phyloP scores from a whole-genome alignment of 805 yeast species.

The Yamadazyma laniorum region DNA sequence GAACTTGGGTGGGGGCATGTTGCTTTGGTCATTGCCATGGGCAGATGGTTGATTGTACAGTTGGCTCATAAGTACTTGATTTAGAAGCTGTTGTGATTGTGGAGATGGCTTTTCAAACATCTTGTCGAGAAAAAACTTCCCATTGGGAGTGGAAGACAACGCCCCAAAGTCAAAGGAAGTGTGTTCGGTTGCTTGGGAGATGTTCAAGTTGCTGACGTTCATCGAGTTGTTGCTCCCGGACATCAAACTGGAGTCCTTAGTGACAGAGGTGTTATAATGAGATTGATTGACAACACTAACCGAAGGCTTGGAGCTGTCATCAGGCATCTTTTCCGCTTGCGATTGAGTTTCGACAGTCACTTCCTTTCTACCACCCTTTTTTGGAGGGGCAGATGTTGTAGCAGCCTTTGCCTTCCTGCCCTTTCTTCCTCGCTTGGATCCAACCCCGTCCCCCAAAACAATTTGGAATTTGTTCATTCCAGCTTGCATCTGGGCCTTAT shows the following conservation, averaged over 20 bases:
- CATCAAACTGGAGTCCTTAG: slow-evolving; percentile 28
- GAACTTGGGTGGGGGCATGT: slow-evolving; percentile 29
- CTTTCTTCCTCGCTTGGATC: slow-evolving; percentile 15
- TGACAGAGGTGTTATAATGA: slow-evolving; percentile 4
- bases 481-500: slow-evolving; percentile 33
- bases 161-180: slow-evolving; percentile 38
- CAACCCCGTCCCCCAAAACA: slow-evolving; percentile 41
- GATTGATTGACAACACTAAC: background rate
- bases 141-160: slow-evolving; percentile 39
- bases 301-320: background rate
- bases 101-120: slow-evolving; percentile 43
- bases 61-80: slow-evolving; percentile 15
- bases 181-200: slow-evolving; percentile 35
- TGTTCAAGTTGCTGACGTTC: slow-evolving; percentile 32
- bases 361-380: slow-evolving; percentile 8
- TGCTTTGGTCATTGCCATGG: slow-evolving; percentile 7
- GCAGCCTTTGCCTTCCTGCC: slow-evolving; percentile 8
- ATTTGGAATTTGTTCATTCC: slow-evolving; percentile 48
- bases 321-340: background rate
- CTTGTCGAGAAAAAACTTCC: slow-evolving; percentile 38
- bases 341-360: slow-evolving; percentile 10
- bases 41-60: slow-evolving; percentile 19
- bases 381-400: too few relatives aligned
- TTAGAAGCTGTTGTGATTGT: slow-evolving; percentile 19
- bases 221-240: slow-evolving; percentile 22